These are phyloP conservation scores for Diplodia intermedia DNA, from an alignment of 2,329 filamentous ascomycete species.

Conservation along the genomic window DNA sequence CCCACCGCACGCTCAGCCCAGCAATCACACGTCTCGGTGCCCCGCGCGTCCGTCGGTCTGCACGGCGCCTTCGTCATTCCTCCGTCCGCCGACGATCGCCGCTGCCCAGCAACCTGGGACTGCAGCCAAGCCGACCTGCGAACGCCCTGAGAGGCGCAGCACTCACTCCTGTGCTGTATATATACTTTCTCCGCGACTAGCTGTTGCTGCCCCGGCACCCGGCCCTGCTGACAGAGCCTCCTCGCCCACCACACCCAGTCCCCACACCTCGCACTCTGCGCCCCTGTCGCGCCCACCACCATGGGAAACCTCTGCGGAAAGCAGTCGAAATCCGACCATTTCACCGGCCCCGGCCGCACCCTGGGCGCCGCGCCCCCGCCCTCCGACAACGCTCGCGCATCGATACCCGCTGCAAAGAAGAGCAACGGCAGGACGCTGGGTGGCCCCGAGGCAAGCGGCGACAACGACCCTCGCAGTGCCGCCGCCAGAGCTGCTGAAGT, in stretches of 20 bases:
- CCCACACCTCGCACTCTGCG: not conserved
- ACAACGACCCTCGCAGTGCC: conserved; percentile 63
- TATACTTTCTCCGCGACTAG: not conserved
- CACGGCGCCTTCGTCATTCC: conserved; percentile 9
- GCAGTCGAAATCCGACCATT: conserved; percentile 60
- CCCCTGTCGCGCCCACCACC: not conserved
- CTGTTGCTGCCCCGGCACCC: not conserved
- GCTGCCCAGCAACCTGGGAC: conserved; percentile 22
- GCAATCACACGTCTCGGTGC: conserved; percentile 1
- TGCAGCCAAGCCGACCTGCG: conserved; percentile 4
- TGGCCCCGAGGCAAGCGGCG: conserved; percentile 46
- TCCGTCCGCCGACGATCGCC: conserved; percentile 10
- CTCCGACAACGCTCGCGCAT: conserved; percentile 50
- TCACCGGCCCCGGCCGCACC: conserved; percentile 72
- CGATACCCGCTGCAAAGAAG: conserved; percentile 45
- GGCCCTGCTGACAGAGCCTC: conserved; percentile 7
- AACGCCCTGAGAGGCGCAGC: conserved; percentile 11
- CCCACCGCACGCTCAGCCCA: not conserved
- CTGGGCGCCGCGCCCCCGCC: conserved; percentile 63
- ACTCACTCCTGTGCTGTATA: not conserved
- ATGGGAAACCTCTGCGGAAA: conserved; percentile 94
- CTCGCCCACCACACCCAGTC: not conserved
- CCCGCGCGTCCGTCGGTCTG: conserved; percentile 5
- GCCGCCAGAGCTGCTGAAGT: conserved; percentile 89
- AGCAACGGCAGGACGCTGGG: conserved; percentile 70